These are phyloP conservation scores for Prunus salicina DNA, from an alignment of 306 rosid species.

Conservation along the genomic window DNA sequence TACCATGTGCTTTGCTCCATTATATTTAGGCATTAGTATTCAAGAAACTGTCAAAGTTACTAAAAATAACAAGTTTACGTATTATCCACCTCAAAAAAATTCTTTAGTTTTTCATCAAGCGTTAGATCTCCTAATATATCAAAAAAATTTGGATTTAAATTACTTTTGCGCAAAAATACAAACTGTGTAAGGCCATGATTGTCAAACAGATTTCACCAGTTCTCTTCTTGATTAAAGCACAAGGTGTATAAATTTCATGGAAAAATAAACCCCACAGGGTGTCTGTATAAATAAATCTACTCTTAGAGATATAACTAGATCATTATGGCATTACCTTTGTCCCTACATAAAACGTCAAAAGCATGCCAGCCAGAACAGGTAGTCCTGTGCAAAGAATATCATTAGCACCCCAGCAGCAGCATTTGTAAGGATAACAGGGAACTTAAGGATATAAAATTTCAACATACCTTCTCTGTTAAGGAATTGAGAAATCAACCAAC, in stretches of 20 bases:
- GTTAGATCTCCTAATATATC: not conserved
- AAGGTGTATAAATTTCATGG: not conserved
- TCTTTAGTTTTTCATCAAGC: not conserved
- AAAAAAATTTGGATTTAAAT: not conserved
- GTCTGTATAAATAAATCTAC: not conserved
- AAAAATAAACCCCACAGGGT: not conserved
- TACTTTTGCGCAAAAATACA: not conserved
- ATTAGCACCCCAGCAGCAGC: not conserved
- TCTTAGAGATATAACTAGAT: not conserved
- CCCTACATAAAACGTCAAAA: constrained; percentile 78
- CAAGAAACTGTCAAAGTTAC: not conserved
- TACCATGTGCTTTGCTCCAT: not conserved
- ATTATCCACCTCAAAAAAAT: not conserved
- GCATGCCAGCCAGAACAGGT: constrained; percentile 74
- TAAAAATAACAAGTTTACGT: not conserved
- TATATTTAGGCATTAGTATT: not conserved
- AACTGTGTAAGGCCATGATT: not conserved
- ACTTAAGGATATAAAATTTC: constrained; percentile 5
- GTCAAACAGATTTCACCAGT: not conserved
- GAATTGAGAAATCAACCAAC: constrained; percentile 72
- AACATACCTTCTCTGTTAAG: constrained; percentile 60
- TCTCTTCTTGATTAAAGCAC: not conserved
- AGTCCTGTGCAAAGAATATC: constrained; percentile 50
- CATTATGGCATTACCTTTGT: constrained; percentile 56
- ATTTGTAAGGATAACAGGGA: constrained; percentile 6